Conservation (phyloP, 768 basidiomycete species). For the Amanita jacksonii region DNA sequence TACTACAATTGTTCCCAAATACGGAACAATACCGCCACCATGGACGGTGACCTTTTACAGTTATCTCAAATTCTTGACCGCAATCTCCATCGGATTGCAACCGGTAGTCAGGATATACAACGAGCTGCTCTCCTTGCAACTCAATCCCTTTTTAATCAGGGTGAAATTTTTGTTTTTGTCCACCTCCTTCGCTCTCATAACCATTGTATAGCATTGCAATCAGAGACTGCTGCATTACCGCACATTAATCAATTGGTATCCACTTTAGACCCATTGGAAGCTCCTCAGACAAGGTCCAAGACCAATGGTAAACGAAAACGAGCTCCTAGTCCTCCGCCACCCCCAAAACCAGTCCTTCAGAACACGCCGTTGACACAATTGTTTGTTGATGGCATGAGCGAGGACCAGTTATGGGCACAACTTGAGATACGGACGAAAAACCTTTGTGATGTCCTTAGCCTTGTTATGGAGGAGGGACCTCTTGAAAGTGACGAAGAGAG, state of each 20-base stretch:
- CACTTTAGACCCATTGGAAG: constrained; percentile 55
- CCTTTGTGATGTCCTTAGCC: constrained; percentile 61
- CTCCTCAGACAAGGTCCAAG: constrained; percentile 71
- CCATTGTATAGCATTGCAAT: constrained; percentile 43
- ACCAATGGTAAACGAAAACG: constrained; percentile 39
- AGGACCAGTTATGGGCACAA: constrained; percentile 91
- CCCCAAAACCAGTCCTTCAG: constrained; percentile 25
- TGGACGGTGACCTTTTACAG: constrained; percentile 26
- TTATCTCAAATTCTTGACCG: constrained; percentile 48
- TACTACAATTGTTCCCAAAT: constrained; percentile 1
- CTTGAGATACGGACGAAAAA: constrained; percentile 71
- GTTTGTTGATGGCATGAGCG: constrained; percentile 68
- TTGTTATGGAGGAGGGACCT: constrained; percentile 36
- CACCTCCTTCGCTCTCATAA: constrained; percentile 8
- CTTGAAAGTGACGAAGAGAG: constrained; percentile 20
- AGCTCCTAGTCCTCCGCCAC: constrained; percentile 23
- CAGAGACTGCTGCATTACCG: constrained; percentile 55
- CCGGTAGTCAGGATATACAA: constrained; percentile 43
- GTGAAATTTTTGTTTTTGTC: constrained; percentile 29
- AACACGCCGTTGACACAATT: constrained; percentile 71
- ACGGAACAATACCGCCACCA: constrained; percentile 1
- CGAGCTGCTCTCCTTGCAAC: constrained; percentile 54
- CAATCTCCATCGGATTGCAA: constrained; percentile 45
- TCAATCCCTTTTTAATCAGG: constrained; percentile 68
- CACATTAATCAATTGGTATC: constrained; percentile 58